These are phyloP conservation scores for Debaryomyces robertsiae DNA, from an alignment of 1,139 yeast genomes.

Conservation along the genomic window DNA sequence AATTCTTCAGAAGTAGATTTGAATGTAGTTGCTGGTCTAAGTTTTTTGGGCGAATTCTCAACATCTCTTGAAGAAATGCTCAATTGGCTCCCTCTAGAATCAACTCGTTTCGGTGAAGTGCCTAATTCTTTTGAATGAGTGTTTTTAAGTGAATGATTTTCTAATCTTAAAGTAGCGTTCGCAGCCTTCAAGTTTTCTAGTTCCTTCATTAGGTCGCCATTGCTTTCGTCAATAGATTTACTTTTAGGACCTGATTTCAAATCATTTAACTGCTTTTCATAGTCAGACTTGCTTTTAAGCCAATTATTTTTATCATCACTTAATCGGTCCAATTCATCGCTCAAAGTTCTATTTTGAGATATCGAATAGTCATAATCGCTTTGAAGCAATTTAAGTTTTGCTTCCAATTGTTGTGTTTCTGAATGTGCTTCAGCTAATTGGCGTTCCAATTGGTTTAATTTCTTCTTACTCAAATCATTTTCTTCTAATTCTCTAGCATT, in stretches of 20 bases:
- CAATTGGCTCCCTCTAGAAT: too few species aligned
- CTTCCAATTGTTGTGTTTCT: slow-evolving; percentile 22
- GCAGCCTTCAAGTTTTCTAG: slow-evolving; percentile 31
- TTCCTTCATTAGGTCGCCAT: slow-evolving; percentile 22
- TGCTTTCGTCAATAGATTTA: slow-evolving; percentile 2
- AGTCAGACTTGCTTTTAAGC: slow-evolving; percentile 9
- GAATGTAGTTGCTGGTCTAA: background rate
- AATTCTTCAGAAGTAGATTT: too few species aligned
- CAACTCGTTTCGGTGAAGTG: background rate
- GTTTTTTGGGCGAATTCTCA: background rate
- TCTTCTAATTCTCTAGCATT: slow-evolving; percentile 4
- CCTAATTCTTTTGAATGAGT: slow-evolving; percentile 18
- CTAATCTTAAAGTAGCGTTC: slow-evolving; percentile 42
- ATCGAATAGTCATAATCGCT: slow-evolving; percentile 26
- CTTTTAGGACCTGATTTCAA: background rate
- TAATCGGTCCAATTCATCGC: slow-evolving; percentile 26
- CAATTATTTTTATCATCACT: slow-evolving; percentile 18
- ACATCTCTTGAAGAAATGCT: background rate
- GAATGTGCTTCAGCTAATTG: slow-evolving; percentile 13
- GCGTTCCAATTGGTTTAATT: slow-evolving; percentile 14
- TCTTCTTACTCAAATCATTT: slow-evolving; percentile 12
- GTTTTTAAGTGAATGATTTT: slow-evolving; percentile 43
- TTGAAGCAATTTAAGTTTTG: slow-evolving; percentile 24
- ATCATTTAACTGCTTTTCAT: slow-evolving; percentile 1
- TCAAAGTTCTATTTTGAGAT: slow-evolving; percentile 26